Conservation (phyloP, 2,329 filamentous ascomycete genomes). For the Epichloe sibirici region DNA sequence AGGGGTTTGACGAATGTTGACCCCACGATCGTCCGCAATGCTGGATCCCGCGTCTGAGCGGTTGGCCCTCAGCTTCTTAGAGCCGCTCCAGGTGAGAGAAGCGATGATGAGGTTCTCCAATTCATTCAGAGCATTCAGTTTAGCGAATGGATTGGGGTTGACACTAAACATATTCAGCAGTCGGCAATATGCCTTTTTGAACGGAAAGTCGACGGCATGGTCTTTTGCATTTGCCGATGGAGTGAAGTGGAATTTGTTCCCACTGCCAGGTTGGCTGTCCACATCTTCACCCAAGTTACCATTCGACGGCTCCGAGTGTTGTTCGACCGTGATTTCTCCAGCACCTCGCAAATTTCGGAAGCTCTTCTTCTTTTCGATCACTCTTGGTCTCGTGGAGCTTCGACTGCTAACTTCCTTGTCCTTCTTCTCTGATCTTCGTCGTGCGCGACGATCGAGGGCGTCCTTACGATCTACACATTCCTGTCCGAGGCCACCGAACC, state of each 20-base stretch:
- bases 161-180: constrained; percentile 79
- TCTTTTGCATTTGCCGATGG: neutral
- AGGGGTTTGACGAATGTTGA: constrained; percentile 27
- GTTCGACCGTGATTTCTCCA: constrained; percentile 27
- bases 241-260: neutral
- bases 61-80: constrained; percentile 24
- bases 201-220: constrained; percentile 52
- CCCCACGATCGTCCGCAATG: constrained; percentile 20
- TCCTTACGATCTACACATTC: constrained; percentile 53
- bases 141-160: constrained; percentile 76
- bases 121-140: constrained; percentile 73
- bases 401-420: constrained; percentile 27
- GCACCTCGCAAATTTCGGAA: constrained; percentile 50
- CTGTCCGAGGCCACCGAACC: constrained; percentile 62
- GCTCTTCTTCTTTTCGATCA: constrained; percentile 55
- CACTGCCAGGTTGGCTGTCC: constrained; percentile 9
- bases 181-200: constrained; percentile 65
- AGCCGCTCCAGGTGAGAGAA: constrained; percentile 38
- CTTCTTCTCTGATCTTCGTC: constrained; percentile 27
- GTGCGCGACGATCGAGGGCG: constrained; percentile 35
- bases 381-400: constrained; percentile 35
- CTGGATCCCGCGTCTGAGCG: constrained; percentile 25
- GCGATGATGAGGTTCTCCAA: constrained; percentile 72
- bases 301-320: constrained; percentile 26
- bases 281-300: constrained; percentile 29